Evolutionary conservation across 805 yeast species (phyloP).

Genomic region (Lipomyces oligophaga): DNA sequence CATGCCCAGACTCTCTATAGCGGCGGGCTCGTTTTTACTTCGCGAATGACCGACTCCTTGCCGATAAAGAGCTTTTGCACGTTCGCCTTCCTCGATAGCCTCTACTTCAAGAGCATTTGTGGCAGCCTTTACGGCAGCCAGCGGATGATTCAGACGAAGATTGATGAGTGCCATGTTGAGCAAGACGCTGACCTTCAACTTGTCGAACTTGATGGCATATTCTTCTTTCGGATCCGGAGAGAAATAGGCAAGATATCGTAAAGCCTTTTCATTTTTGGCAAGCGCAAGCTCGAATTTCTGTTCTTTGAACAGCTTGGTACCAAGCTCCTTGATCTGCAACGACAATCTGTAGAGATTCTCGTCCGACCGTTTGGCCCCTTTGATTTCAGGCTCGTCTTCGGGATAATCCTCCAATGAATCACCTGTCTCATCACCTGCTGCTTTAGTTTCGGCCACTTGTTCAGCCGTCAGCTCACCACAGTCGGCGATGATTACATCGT

Average conservation of each 20-base stretch:
- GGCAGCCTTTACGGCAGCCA: constrained; percentile 56
- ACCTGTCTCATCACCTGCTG: constrained; percentile 63
- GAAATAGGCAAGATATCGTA: constrained; percentile 63
- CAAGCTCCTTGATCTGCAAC: constrained; percentile 64
- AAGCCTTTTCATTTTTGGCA: constrained; percentile 70
- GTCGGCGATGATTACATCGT: constrained; percentile 66
- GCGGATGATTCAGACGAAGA: constrained; percentile 56
- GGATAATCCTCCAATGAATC: constrained; percentile 73
- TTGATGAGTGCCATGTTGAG: constrained; percentile 74
- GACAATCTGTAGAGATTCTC: constrained; percentile 66
- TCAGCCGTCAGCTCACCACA: constrained; percentile 72
- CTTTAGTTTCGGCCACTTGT: constrained; percentile 38
- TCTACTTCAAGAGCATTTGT: constrained; percentile 63
- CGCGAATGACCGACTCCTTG: constrained; percentile 71
- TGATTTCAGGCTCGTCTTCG: constrained; percentile 63
- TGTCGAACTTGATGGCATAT: constrained; percentile 25
- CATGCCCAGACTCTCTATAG: constrained; percentile 58
- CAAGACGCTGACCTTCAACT: constrained; percentile 56
- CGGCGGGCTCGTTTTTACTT: constrained; percentile 64
- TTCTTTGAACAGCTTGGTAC: constrained; percentile 69
- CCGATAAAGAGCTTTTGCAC: constrained; percentile 82
- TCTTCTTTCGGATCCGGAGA: constrained; percentile 54
- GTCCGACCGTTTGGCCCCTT: constrained; percentile 49
- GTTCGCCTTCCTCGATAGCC: constrained; percentile 58
- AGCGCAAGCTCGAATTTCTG: constrained; percentile 56